Conservation (phyloP, 2,329 filamentous ascomycete genomes). For the Harringtonia aguacate region DNA sequence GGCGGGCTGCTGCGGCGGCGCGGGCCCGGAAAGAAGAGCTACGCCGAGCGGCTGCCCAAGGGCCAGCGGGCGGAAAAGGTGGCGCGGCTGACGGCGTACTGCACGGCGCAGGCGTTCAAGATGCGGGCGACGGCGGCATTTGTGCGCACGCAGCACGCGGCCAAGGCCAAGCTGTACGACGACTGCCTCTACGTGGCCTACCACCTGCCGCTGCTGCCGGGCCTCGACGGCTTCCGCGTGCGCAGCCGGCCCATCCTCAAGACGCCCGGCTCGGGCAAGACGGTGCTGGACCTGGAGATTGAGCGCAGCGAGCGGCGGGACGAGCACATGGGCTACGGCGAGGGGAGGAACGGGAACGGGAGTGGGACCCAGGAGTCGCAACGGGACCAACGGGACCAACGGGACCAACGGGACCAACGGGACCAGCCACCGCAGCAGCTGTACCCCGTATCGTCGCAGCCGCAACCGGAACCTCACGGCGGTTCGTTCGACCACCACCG, state of each 20-base stretch:
- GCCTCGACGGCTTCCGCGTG: slow-evolving; percentile 76
- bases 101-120: slow-evolving; percentile 89
- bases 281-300: slow-evolving; percentile 87
- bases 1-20: slow-evolving; percentile 52
- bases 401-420: background rate
- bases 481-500: too few relatives aligned
- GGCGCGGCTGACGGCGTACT: slow-evolving; percentile 87
- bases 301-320: slow-evolving; percentile 84
- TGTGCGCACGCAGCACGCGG: slow-evolving; percentile 74
- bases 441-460: background rate
- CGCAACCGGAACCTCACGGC: too few relatives aligned
- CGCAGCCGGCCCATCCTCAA: slow-evolving; percentile 86
- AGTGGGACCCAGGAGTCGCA: too few relatives aligned
- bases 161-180: slow-evolving; percentile 92
- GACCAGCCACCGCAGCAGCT: slow-evolving; percentile 1
- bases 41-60: slow-evolving; percentile 88
- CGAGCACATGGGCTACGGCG: slow-evolving; percentile 85
- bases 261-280: slow-evolving; percentile 80
- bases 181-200: slow-evolving; percentile 96
- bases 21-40: slow-evolving; percentile 67
- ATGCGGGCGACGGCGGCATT: slow-evolving; percentile 83
- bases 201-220: slow-evolving; percentile 78
- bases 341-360: slow-evolving; percentile 41
- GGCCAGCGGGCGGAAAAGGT: slow-evolving; percentile 77
- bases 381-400: background rate